Evolutionary conservation across 371 early-diverging fungal species (phyloP).

Genomic region (Basidiobolus heterosporus): DNA sequence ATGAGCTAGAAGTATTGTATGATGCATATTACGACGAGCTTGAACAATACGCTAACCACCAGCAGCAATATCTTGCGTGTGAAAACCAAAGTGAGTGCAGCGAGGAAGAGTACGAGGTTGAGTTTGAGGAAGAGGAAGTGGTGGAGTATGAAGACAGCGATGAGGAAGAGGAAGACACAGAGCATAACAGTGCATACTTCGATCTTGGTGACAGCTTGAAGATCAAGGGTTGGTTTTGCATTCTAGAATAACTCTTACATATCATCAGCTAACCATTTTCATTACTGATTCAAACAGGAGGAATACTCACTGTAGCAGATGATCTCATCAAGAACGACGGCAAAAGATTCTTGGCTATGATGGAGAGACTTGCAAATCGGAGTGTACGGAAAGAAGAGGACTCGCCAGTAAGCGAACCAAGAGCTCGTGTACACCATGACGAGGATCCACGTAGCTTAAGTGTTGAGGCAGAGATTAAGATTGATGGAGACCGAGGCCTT

Average conservation of each 20-base stretch:
- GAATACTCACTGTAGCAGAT: conserved; percentile 71
- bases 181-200: conserved; percentile 5
- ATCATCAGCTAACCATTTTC: not conserved
- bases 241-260: conserved; percentile 1
- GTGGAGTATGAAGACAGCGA: conserved; percentile 6
- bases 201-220: conserved; percentile 7
- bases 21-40: conserved; percentile 85
- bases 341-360: conserved; percentile 79
- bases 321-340: conserved; percentile 83
- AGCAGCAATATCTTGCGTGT: conserved; percentile 18
- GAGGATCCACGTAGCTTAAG: too few species aligned
- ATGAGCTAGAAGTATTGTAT: conserved; percentile 77
- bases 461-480: too few species aligned
- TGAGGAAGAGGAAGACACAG: conserved; percentile 5
- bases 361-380: conserved; percentile 83
- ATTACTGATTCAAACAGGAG: conserved; percentile 2
- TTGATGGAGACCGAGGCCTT: too few species aligned
- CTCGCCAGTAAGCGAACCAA: not conserved
- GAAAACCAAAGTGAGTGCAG: not conserved
- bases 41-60: conserved; percentile 68
- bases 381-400: conserved; percentile 63
- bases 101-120: conserved; percentile 16
- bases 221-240: conserved; percentile 7
- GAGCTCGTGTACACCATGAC: not conserved
- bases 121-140: not conserved